Evolutionary conservation across 371 early-diverging fungal genomes (phyloP), one percentile per base, ranked within the genome.

Genomic region (Circinella umbellata): DNA sequence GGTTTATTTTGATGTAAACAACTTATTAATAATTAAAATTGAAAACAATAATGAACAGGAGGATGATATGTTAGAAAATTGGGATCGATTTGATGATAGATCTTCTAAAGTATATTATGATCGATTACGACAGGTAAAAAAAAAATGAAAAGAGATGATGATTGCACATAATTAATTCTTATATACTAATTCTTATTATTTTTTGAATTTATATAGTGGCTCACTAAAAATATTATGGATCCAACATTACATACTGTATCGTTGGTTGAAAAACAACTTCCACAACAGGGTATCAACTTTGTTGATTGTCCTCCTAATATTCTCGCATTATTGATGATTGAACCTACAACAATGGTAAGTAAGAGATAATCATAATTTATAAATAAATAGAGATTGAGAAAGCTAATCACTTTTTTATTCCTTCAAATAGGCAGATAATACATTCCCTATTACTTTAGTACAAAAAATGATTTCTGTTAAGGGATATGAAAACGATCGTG

Each of bases 31-130:
- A 34, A 17, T n/a, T n/a, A n/a, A n/a, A n/a, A n/a, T n/a, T n/a
- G n/a, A n/a, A n/a, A n/a, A n/a, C n/a, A n/a, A n/a, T 57, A 3
- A 14, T 36, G 27, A 4, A 13, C 63, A 71, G 71, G 51, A 54
- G 10, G 54, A 67, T 13, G 71, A 71, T 39, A 64, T 71, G n/a
- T 27, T 51, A 38, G 57, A 68, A 17, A 69, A 73, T 38, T 69
- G 73, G 73, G 59, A 69, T 27, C 63, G 57, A 46, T 73, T 73
- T 27, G 63, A 65, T 15, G 69, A 73, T 54, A 46, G 65, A 18
- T 42, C 60, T 35, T 68, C 73, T 8, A 73, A 68, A 35, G 55
- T 69, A 14, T 73, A 68, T 47, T 73, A 68, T 49, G 69, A 73
- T 47, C 42, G 62, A 8, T 47, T 73, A 20, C 65, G 62, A 27